Evolutionary conservation across 1,139 yeast genomes (phyloP), one percentile per base, ranked within the genome.

Genomic region (Fermentozyma sake): DNA sequence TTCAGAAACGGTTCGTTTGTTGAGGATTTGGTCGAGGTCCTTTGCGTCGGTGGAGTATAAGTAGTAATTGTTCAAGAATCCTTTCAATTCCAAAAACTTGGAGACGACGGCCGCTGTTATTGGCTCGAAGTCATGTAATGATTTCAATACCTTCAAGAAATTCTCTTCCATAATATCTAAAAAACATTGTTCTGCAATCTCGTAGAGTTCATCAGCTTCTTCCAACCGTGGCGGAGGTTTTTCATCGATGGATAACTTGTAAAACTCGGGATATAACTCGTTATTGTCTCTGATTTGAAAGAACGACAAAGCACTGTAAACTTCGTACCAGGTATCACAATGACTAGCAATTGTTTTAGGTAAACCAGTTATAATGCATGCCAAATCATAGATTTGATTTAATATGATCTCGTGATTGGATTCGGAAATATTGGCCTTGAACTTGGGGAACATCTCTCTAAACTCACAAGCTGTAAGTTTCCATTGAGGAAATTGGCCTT

Each of bases 271-370:
- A 33, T 54, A 65, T 3, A 65, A 46, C 3, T 40, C 33, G 6
- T 44, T 54, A 33, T 61, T 66, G 30, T 66, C 70, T 30, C 72
- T 52, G 22, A 84, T 75, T 45, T 76, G 79, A 48, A 65, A 86
- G 29, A 77, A 60, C 15, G 77, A 59, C 22, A 80, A 66, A 1
- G 84, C 80, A 25, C 75, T 63, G 25, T 76, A 65, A 12, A 79
- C 66, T 45, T 84, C 95, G 49, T 77, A 82, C 95, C 95, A 85
- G 1, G 72, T 57, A 5, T 60, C 57, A 18, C 80, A 65, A 31
- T 54, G 60, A 10, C 55, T 57, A 2, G 72, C 48, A 14, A 79
- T 76, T 0, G 76, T 58, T 23, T 64, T 62, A 8, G 72, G 67
- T 28, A 72, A 65, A 1, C 89, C 89, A 2, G 77, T 63, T 30